phyloP scores from a whole-genome alignment of 176 grass and related monocot species.

The Zea luxurians region DNA sequence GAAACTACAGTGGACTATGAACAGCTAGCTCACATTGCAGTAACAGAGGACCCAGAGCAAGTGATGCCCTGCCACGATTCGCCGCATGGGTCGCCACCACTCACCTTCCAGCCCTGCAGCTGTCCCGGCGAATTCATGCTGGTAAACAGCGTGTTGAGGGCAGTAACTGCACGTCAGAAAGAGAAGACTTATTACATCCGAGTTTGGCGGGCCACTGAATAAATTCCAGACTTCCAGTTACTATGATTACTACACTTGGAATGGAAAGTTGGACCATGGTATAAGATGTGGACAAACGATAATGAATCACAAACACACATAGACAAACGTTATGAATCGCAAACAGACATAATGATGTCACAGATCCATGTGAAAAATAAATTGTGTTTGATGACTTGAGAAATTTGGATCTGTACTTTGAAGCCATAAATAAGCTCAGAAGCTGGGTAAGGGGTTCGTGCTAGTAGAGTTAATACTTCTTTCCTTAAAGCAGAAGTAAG shows the following conservation, averaged over 20 bases:
- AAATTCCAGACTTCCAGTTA: conserved; percentile 2
- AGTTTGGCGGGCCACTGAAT: not conserved
- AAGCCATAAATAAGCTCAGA: not conserved
- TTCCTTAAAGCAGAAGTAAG: conserved; percentile 16
- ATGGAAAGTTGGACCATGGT: conserved; percentile 15
- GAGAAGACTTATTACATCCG: not conserved
- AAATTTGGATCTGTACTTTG: not conserved
- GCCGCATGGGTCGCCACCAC: conserved; percentile 70
- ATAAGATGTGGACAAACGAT: not conserved
- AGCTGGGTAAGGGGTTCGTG: not conserved
- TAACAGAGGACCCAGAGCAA: conserved; percentile 76
- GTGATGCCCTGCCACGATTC: conserved; percentile 75
- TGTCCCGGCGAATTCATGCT: conserved; percentile 85
- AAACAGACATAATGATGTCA: conserved; percentile 13
- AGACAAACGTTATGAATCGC: conserved; percentile 8
- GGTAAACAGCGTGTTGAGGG: conserved; percentile 73
- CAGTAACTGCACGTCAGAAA: conserved; percentile 60
- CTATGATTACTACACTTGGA: not conserved
- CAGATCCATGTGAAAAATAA: conserved; percentile 22
- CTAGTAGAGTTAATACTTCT: not conserved
- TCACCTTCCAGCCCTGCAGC: conserved; percentile 66
- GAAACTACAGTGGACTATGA: not conserved
- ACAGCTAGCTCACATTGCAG: conserved; percentile 67
- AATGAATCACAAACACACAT: conserved; percentile 14
- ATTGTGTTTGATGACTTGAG: not conserved